Evolutionary conservation across 352 stramenopile species (phyloP), one percentile per base, ranked within the genome.

Genomic region (Globisporangium barbulae): DNA sequence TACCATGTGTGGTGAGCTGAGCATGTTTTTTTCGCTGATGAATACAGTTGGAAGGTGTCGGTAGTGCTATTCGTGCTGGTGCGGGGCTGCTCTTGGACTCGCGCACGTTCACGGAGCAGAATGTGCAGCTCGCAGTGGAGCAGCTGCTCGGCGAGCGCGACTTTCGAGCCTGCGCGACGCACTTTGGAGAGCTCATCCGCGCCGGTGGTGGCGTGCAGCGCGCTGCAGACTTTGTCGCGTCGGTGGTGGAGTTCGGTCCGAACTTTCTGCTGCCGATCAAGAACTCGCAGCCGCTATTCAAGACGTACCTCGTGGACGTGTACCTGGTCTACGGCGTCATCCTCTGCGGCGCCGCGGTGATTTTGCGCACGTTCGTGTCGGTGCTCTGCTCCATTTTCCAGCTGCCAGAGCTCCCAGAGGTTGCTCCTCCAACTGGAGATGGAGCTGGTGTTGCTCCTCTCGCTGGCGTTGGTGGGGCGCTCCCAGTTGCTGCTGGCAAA

Each of bases 301-400:
- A 91, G 74, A 91, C 79, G 67, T 93, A 85, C 65, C 72, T 96
- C 13, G 75, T 96, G 64, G 87, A 94, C 63, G 87, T 94, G 54
- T 94, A 94, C 64, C 64, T 90, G n/a, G 75, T 96, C 49, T 96
- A 96, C 68, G 79, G 79, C 10, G 69, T 75, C 25, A 91, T 96
- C 58, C 74, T 96, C n/a, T 94, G 87, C 61, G 82, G 79, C 33
- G 79, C 85, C 19, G 81, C 82, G n/a, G 83, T 96, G 61, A 88
- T 94, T 48, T 69, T 96, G 44, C 84, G 87, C 61, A 90, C 85
- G 58, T 87, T 89, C 67, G 76, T 90, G 37, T 78, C 87, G 41
- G 70, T 91, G 12, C 54, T 91, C 49, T 75, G 75, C 63, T 83
- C 83, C 41, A 67, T 91, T 59, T 86, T 93, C 53, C 81, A 93